Conservation (phyloP, 139 green algal genomes). For the Nannochloris sp. region DNA sequence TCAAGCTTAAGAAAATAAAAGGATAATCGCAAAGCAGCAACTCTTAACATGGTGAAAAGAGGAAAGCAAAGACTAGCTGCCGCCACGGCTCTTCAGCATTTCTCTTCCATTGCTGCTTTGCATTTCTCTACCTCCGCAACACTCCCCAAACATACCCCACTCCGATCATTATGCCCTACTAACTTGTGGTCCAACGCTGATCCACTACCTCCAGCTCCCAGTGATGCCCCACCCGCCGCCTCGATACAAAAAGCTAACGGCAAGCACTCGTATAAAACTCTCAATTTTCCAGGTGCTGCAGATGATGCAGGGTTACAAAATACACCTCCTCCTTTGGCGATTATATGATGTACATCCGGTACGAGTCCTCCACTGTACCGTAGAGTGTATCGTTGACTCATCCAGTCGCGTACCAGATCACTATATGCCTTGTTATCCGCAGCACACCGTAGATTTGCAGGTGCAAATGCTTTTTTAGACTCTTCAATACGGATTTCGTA, state of each 20-base stretch:
- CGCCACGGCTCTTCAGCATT: no score
- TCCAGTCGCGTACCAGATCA: constrained; percentile 52
- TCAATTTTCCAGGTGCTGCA: constrained; percentile 62
- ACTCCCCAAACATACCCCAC: constrained; percentile 48
- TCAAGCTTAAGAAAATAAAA: no score
- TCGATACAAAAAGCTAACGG: constrained; percentile 69
- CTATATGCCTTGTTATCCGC: constrained; percentile 16
- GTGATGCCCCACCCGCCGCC: constrained; percentile 58
- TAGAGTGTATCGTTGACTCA: constrained; percentile 44
- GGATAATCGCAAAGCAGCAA: no score
- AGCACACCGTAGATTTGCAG: constrained; percentile 61
- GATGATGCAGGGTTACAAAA: constrained; percentile 70
- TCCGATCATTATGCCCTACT: constrained; percentile 10
- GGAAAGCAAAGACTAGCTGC: no score
- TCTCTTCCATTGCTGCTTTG: constrained; percentile 35
- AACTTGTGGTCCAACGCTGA: constrained; percentile 7
- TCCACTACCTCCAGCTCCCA: constrained; percentile 23
- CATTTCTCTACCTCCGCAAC: constrained; percentile 41
- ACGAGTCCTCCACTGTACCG: constrained; percentile 72
- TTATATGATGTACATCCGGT: constrained; percentile 79
- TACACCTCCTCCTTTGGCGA: constrained; percentile 73
- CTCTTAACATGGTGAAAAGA: no score
- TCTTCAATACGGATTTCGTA: constrained; percentile 23
- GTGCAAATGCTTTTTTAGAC: constrained; percentile 50
- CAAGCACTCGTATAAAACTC: constrained; percentile 75